Evolutionary conservation across 1,284 basidiomycete genomes (phyloP), one percentile per base, ranked within the genome.

Genomic region (Coriolopsis trogii): DNA sequence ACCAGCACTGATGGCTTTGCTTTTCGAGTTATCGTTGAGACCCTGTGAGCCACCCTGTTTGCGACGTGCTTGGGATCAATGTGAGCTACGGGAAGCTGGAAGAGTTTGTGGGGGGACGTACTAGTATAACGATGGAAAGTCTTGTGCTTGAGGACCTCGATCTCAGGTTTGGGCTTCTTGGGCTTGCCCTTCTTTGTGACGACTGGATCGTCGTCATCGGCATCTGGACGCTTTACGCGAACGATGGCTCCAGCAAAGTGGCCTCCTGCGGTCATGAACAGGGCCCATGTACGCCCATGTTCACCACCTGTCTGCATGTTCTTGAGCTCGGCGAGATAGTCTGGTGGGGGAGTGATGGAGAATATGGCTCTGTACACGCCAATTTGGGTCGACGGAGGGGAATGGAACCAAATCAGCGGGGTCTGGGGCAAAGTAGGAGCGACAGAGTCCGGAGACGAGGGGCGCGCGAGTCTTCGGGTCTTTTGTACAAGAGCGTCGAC

Each of bases 61-160:
- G 59, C 92, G 81, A 61, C 97, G 91, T 33, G 97, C 94, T 97
- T 18, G n/a, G 46, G 5, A 10, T n/a, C 10, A 31, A 10, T 6
- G 29, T 53, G 3, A 52, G 48, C 9, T 3, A 18, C 47, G 25
- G 24, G 48, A 34, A 33, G 16, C 21, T 51, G 9, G 26, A 28
- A 20, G 4, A 13, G 8, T 9, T 40, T 13, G 29, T 1, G 41
- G 33, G 16, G 24, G 12, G 18, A 50, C 82, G 54, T 54, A 96
- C 94, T 99, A 0, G 97, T 99, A 70, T 99, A 99, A 6, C 97
- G 87, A 70, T 99, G 97, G 71, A 98, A 99, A 0, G 97, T 98
- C 73, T 99, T 99, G 68, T 97, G 93, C 54, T 80, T 79, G 36
- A 99, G 64, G 3, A 99, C 82, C 63, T 95, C 87, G 2, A 87